Evolutionary conservation across 176 grass and related monocot genomes (phyloP).

Genomic region (Dendrocalamus sinicus): DNA sequence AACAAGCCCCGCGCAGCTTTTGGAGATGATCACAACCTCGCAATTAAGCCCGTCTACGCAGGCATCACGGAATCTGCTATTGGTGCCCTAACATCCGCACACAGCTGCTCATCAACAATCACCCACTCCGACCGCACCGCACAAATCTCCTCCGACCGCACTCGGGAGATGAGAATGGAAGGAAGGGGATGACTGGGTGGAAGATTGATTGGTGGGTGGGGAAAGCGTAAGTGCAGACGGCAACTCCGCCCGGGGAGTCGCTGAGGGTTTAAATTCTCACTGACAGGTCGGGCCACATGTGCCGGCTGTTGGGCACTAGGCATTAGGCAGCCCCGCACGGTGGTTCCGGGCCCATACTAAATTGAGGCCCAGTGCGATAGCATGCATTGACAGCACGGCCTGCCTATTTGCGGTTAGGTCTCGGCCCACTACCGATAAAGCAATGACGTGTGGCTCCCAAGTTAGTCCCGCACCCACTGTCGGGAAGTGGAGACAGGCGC

Average conservation of each 20-base stretch:
- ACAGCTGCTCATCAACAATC: constrained; percentile 75
- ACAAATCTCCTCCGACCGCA: constrained; percentile 67
- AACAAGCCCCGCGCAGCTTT: constrained; percentile 65
- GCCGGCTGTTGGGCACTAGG: neutral
- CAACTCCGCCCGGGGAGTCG: neutral
- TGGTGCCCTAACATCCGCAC: constrained; percentile 53
- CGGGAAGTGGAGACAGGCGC: constrained; percentile 32
- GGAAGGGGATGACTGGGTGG: neutral
- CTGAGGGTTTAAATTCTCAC: constrained; percentile 1
- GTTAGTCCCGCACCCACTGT: constrained; percentile 36
- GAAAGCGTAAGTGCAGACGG: constrained; percentile 29
- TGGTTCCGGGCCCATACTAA: neutral
- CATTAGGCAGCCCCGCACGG: neutral
- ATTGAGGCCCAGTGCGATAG: neutral
- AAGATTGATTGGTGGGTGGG: neutral
- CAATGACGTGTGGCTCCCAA: constrained; percentile 23
- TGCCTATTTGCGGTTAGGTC: neutral
- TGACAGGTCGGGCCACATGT: constrained; percentile 9
- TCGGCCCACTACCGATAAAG: neutral
- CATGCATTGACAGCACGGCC: neutral
- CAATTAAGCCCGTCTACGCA: constrained; percentile 66
- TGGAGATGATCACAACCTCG: constrained; percentile 55
- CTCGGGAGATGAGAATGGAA: constrained; percentile 1
- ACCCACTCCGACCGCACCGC: constrained; percentile 63
- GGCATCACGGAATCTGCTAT: constrained; percentile 63